These are phyloP conservation scores for Cystobasidium slooffiae DNA, from an alignment of 1,284 basidiomycete genomes.

Conservation along the genomic window DNA sequence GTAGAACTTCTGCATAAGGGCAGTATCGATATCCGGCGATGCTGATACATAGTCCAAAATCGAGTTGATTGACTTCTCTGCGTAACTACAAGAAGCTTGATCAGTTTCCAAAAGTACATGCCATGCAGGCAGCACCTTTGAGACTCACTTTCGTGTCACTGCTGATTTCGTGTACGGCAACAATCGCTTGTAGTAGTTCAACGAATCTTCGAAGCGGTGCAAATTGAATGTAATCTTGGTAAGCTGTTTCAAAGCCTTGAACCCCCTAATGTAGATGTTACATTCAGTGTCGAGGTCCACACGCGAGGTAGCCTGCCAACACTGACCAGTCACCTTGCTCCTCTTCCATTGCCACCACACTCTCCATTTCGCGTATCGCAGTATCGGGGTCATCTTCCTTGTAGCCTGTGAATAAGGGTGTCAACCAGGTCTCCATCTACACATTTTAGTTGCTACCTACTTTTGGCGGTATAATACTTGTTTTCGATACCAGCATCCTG, in stretches of 20 bases:
- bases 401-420: conserved; percentile 65
- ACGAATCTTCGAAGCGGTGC: conserved; percentile 77
- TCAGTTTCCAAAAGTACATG: conserved; percentile 47
- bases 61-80: conserved; percentile 96
- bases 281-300: too few species aligned
- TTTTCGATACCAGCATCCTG: conserved; percentile 95
- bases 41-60: conserved; percentile 95
- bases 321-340: conserved; percentile 89
- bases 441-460: conserved; percentile 58
- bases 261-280: conserved; percentile 70
- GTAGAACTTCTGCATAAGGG: conserved; percentile 91
- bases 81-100: conserved; percentile 59
- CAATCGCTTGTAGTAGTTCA: conserved; percentile 81
- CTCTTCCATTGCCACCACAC: conserved; percentile 83
- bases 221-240: conserved; percentile 90
- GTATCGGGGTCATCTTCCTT: conserved; percentile 90
- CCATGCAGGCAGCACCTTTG: conserved; percentile 48
- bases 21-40: conserved; percentile 79
- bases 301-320: too few species aligned
- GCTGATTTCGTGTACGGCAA: conserved; percentile 90
- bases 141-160: conserved; percentile 72
- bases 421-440: background rate
- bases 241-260: conserved; percentile 97
- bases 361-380: conserved; percentile 82
- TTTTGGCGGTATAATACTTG: conserved; percentile 96